Base-by-base conservation (phyloP, 768 basidiomycete species). In the Serendipita indica region DNA sequence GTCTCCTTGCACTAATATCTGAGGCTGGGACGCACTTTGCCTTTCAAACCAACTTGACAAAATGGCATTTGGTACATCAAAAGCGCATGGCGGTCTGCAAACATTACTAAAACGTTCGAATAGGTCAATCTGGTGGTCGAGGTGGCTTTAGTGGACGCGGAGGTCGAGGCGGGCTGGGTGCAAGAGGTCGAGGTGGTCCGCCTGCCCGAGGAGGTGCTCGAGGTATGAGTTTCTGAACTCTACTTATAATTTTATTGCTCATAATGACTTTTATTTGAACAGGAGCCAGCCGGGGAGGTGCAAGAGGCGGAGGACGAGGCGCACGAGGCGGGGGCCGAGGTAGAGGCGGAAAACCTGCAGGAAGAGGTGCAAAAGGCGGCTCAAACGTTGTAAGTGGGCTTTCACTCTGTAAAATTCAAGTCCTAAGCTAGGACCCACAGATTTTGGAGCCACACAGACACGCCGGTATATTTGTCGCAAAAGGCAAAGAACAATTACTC, bases 371-470 rank as follows among this genome's bases (percentile, higher is more conserved):
- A 2, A 78, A 71, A 63, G 92, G 92, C 22, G 91, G 90, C 1
- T 74, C 90, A 34, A 90, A 86, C 64, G 90, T 91, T 57, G 49
- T 54, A 54, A 54, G 49, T 20, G 20, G 1, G 10, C 3, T 10
- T 54, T 54, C n/a, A 43, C 5, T n/a, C 18, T 6, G n/a, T 43
- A 7, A 7, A n/a, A 7, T 6, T n/a, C 27, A 7, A 43, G 18
- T n/a, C n/a, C 18, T 18, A 43, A 7, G 5, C n/a, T n/a, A 7
- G 5, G 18, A 25, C 18, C 18, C 18, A 13, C 13, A 54, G 49
- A 81, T 94, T 63, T 75, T 99, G 62, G 93, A 98, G 70, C 92
- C 94, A 0, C 96, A 99, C 75, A 79, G 86, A 67, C 96, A 99
- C 71, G 73, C 82, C 33, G 96, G 96, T 54, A 80, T 99, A 57